These are phyloP conservation scores for Neurospora crassa DNA, from an alignment of 2,329 filamentous ascomycete genomes.

Conservation along the genomic window DNA sequence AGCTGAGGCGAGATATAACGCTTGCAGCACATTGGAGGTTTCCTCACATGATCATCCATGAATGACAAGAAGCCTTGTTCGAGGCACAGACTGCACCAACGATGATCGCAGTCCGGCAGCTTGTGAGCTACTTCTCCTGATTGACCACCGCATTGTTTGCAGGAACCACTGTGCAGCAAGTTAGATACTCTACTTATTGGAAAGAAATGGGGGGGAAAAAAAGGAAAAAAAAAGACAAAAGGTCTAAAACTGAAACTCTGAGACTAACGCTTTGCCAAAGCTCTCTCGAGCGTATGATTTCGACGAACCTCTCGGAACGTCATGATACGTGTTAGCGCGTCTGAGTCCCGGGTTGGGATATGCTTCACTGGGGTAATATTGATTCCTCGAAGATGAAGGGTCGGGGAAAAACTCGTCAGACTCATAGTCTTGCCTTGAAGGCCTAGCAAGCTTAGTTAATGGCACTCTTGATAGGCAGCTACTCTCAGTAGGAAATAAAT, in stretches of 20 bases:
- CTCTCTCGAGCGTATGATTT: neutral
- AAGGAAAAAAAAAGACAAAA: neutral
- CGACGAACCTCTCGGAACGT: neutral
- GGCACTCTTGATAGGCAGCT: neutral
- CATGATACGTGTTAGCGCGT: neutral
- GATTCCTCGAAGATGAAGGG: constrained; percentile 18
- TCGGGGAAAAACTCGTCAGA: constrained; percentile 25
- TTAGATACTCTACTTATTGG: neutral
- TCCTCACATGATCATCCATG: constrained; percentile 65
- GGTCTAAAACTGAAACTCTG: neutral
- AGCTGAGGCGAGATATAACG: constrained; percentile 65
- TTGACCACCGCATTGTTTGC: neutral
- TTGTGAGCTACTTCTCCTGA: neutral
- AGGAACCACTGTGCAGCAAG: neutral
- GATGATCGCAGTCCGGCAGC: constrained; percentile 52
- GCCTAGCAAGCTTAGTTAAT: constrained; percentile 16
- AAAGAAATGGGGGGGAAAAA: too few relatives aligned
- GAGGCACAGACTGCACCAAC: constrained; percentile 71
- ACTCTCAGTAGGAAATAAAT: neutral
- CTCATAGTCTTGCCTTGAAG: constrained; percentile 18
- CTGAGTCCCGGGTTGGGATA: neutral
- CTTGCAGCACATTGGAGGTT: constrained; percentile 79
- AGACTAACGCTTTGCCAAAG: neutral
- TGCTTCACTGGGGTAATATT: neutral
- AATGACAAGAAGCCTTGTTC: constrained; percentile 67